These are phyloP conservation scores for Candida manassasensis DNA, from an alignment of 805 yeast species.

Conservation along the genomic window DNA sequence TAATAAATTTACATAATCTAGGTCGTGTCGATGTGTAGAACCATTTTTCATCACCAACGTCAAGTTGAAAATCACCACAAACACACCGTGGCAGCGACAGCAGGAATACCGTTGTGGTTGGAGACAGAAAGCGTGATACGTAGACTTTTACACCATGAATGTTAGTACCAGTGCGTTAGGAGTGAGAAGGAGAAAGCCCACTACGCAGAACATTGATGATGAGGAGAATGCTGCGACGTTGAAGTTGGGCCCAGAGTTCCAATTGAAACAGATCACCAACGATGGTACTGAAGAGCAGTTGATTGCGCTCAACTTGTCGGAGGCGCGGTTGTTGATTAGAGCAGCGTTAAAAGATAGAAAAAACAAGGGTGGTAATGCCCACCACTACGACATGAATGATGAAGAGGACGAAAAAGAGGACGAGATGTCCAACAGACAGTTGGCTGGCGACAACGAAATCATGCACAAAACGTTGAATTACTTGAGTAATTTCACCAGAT, in stretches of 20 bases:
- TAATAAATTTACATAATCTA: too few relatives aligned
- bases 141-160: slow-evolving; percentile 49
- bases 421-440: slow-evolving; percentile 42
- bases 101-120: too few relatives aligned
- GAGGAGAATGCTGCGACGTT: slow-evolving; percentile 90
- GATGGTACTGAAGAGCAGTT: slow-evolving; percentile 73
- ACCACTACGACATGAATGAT: slow-evolving; percentile 16
- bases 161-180: slow-evolving; percentile 86
- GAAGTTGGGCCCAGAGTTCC: slow-evolving; percentile 91
- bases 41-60: not conserved
- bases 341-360: slow-evolving; percentile 74
- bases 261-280: slow-evolving; percentile 71
- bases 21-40: too few relatives aligned
- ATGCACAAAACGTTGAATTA: slow-evolving; percentile 89
- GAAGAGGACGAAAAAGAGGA: slow-evolving; percentile 41
- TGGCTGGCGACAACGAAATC: slow-evolving; percentile 74
- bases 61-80: slow-evolving; percentile 1
- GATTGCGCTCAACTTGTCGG: slow-evolving; percentile 82
- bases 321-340: slow-evolving; percentile 83
- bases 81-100: too few relatives aligned
- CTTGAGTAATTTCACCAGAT: slow-evolving; percentile 79
- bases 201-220: slow-evolving; percentile 60
- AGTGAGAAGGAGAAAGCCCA: slow-evolving; percentile 66
- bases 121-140: not conserved
- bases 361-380: slow-evolving; percentile 27